These are phyloP conservation scores for Salvia hispanica DNA, from an alignment of 257 asterid species.

Conservation along the genomic window DNA sequence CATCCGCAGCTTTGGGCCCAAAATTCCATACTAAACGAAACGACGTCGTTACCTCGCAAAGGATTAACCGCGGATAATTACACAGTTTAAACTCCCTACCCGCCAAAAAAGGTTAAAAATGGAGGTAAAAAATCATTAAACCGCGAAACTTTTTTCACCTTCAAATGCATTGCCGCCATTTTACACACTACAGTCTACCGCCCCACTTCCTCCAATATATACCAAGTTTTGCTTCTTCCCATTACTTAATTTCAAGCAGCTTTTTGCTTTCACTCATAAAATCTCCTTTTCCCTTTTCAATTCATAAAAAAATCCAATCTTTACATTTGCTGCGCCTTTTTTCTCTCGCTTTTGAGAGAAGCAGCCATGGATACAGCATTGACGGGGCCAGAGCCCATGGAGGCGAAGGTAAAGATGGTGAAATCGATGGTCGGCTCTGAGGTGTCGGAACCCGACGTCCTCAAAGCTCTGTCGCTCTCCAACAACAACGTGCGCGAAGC, in stretches of 20 bases:
- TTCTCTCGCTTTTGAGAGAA: not conserved
- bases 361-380: slow-evolving; percentile 32
- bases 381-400: slow-evolving; percentile 34
- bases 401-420: slow-evolving; percentile 36
- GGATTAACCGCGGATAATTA: not conserved
- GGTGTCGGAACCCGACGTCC: slow-evolving; percentile 33
- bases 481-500: slow-evolving; percentile 35
- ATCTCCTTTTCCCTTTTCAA: not conserved
- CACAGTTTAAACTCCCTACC: not conserved
- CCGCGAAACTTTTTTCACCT: slow-evolving; percentile 8
- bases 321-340: not conserved
- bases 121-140: not conserved
- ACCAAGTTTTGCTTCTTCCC: not conserved
- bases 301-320: not conserved
- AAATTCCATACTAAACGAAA: too few species aligned
- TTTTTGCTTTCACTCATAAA: not conserved
- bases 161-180: slow-evolving; percentile 25
- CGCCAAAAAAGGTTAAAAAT: slow-evolving; percentile 9
- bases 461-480: slow-evolving; percentile 37
- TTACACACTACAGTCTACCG: not conserved
- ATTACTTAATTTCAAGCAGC: not conserved
- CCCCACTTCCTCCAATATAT: not conserved
- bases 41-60: not conserved
- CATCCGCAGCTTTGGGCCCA: too few species aligned
- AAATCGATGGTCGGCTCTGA: slow-evolving; percentile 34